Conservation (phyloP, 129 eudicot species). For the Arctium minus region DNA sequence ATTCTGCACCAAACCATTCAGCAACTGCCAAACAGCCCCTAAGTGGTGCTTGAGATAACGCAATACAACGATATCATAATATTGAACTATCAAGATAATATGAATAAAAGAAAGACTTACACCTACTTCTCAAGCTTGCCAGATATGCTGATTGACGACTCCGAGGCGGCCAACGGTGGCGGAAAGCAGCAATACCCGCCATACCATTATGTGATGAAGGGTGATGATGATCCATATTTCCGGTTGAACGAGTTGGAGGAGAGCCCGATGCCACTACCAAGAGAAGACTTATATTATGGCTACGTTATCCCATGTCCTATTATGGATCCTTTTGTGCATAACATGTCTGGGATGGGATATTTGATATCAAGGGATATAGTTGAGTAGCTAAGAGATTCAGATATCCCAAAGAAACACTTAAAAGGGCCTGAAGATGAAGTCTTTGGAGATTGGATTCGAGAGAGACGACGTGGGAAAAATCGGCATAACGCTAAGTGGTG, state of each 20-base stretch:
- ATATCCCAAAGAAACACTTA: constrained; percentile 58
- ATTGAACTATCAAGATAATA: constrained; percentile 78
- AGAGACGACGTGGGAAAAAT: constrained; percentile 63
- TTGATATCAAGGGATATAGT: constrained; percentile 83
- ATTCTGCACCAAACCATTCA: too few species aligned
- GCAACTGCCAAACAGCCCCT: too few species aligned
- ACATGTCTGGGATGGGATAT: constrained; percentile 97
- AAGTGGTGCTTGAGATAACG: constrained; percentile 84
- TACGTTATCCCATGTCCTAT: constrained; percentile 72
- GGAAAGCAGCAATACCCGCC: constrained; percentile 44
- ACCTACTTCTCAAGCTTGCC: constrained; percentile 86
- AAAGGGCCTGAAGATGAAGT: constrained; percentile 79
- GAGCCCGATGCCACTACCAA: constrained; percentile 62
- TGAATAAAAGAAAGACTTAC: constrained; percentile 91
- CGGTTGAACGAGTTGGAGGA: constrained; percentile 58
- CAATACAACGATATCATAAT: constrained; percentile 79
- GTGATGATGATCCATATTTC: constrained; percentile 75
- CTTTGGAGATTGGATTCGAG: constrained; percentile 78
- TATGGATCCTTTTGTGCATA: constrained; percentile 76
- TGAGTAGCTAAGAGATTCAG: constrained; percentile 68
- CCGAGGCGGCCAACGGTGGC: not conserved
- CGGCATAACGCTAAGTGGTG: constrained; percentile 90
- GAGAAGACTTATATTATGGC: constrained; percentile 87
- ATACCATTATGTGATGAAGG: constrained; percentile 80
- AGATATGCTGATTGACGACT: constrained; percentile 34